Evolutionary conservation across 495 filamentous ascomycete species (phyloP).

Genomic region (Bryoglossum gracile): DNA sequence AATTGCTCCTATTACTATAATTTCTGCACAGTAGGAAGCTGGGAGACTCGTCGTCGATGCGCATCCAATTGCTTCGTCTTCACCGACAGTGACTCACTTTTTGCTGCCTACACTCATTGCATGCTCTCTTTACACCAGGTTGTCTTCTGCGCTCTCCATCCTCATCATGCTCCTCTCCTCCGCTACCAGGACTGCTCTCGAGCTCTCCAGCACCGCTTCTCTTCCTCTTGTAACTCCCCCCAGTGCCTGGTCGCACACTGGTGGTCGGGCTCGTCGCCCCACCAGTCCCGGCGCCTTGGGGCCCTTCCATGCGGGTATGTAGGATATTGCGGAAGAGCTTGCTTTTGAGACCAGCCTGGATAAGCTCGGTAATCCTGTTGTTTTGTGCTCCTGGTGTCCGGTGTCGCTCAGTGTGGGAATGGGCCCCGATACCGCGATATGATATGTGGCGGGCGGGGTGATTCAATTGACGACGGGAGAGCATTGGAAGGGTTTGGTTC

Average conservation of each 20-base stretch:
- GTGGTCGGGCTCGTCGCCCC: constrained; percentile 22
- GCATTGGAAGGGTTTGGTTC: too few relatives aligned
- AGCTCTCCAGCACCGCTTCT: constrained; percentile 23
- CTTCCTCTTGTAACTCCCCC: constrained; percentile 26
- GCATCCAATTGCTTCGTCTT: constrained; percentile 5
- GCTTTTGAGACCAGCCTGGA: constrained; percentile 3
- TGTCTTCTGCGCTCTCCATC: constrained; percentile 56
- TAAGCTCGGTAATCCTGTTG: constrained; percentile 13
- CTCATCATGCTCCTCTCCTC: constrained; percentile 53
- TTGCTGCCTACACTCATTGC: constrained; percentile 93
- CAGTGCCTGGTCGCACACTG: constrained; percentile 21
- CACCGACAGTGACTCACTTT: constrained; percentile 54
- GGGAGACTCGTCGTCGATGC: constrained; percentile 4
- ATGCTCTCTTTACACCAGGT: constrained; percentile 77
- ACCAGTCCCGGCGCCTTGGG: constrained; percentile 16
- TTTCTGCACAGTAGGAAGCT: too few relatives aligned
- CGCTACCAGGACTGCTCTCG: constrained; percentile 26
- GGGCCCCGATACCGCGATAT: constrained; percentile 9
- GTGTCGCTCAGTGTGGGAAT: constrained; percentile 18
- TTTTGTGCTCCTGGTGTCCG: constrained; percentile 20
- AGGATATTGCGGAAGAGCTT: constrained; percentile 1
- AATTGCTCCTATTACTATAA: constrained; percentile 1
- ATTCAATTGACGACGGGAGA: background rate
- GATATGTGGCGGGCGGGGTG: constrained; percentile 6
- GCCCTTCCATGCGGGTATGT: constrained; percentile 12